Evolutionary conservation across 2,329 filamentous ascomycete genomes (phyloP).

Genomic region (Aspergillus luchuensis): DNA sequence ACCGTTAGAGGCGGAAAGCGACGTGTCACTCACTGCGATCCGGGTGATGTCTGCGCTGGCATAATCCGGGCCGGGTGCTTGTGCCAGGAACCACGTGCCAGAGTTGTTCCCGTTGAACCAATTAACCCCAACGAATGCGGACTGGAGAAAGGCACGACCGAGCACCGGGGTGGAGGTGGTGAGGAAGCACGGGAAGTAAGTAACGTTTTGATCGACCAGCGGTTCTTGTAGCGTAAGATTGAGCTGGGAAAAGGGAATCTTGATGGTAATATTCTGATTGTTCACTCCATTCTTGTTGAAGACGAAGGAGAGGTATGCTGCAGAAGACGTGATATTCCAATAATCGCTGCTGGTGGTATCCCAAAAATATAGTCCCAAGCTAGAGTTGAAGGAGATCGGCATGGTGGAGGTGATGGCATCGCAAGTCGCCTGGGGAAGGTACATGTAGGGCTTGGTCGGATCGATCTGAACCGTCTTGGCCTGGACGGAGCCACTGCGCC

Average conservation of each 20-base stretch:
- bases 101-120: constrained; percentile 18
- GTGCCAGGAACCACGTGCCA: constrained; percentile 24
- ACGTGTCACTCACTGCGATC: neutral
- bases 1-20: neutral
- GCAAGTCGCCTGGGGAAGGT: constrained; percentile 46
- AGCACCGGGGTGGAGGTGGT: constrained; percentile 16
- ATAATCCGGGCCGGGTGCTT: constrained; percentile 26
- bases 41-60: neutral
- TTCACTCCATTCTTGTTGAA: constrained; percentile 21
- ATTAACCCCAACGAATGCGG: constrained; percentile 28
- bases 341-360: constrained; percentile 33
- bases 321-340: constrained; percentile 20
- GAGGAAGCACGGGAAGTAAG: constrained; percentile 27
- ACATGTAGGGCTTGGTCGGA: constrained; percentile 43
- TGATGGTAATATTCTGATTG: constrained; percentile 21
- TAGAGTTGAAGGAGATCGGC: constrained; percentile 41
- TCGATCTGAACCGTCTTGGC: constrained; percentile 31
- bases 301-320: constrained; percentile 26
- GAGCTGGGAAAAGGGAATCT: constrained; percentile 24
- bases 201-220: constrained; percentile 17
- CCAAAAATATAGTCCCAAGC: constrained; percentile 48
- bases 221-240: constrained; percentile 27
- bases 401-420: constrained; percentile 42
- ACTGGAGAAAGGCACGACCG: constrained; percentile 30
- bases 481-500: constrained; percentile 31